Base-by-base conservation (phyloP, 2,329 filamentous ascomycete genomes). In the Penicillium fuscoglaucum region DNA sequence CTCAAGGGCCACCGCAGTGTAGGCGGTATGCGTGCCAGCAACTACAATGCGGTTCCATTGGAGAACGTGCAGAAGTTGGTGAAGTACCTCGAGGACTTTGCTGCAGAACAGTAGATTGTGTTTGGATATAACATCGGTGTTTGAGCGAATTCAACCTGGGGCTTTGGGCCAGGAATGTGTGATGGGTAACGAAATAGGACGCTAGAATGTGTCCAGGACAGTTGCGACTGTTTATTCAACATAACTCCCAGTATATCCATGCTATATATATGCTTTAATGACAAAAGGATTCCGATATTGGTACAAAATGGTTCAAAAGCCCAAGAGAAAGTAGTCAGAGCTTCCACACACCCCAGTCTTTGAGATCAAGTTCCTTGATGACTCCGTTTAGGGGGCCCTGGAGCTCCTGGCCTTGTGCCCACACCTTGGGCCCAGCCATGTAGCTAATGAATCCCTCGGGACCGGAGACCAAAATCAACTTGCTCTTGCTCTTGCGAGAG, bases 1-100 rank as follows among this genome's bases (percentile, higher is more conserved):
- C 79, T 97, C 44, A 96, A 96, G 79, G 93, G 93, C 0, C 93
- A 98, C 74, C 84, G 93, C 61, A 90, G 84, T 59, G 88, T 98
- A 2, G 90, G 91, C 17, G 93, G 93, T 29, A 93, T 97, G 61
- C 85, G 93, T 15, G 89, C 88, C 21, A 90, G 85, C 75, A 96
- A 95, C 73, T 98, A 97, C 79, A 97, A 96, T 77, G 89, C 90
- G 2, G 87, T 97, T 43, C 76, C 89, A 0, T 57, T 78, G 57
- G 73, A 74, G 49, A 78, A 75, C 48, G 77, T 79, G 10, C 72
- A 80, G 65, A 80, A 75, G 60, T 61, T 74, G 39, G 71, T 66
- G 17, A 65, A 65, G 21, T 81, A 78, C 61, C 68, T 82, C 52
- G 77, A 83, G 54, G 83, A 85, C 24, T 88, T 82, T 74, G 84